phyloP scores from a whole-genome alignment of 805 yeast genomes.

The Sungouiozyma intestinalis region DNA sequence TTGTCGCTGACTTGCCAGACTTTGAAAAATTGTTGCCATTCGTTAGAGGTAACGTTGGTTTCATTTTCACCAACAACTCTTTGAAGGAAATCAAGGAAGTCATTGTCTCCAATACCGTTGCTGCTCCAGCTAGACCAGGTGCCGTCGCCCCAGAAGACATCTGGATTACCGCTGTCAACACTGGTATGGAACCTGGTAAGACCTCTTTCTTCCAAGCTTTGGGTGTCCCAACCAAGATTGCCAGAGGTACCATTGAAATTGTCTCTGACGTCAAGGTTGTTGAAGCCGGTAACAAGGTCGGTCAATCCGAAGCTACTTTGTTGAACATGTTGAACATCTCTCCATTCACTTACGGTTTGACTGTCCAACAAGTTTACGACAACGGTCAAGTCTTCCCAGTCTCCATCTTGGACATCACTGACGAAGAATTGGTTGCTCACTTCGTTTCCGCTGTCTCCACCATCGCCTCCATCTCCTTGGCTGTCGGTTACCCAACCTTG shows the following conservation, averaged over 20 bases:
- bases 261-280: constrained; percentile 95
- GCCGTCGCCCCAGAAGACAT: constrained; percentile 98
- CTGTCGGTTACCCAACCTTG: constrained; percentile 98
- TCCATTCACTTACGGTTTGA: constrained; percentile 98
- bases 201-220: constrained; percentile 99
- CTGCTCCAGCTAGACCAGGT: constrained; percentile 99
- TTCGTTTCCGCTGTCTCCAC: constrained; percentile 84
- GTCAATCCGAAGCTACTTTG: constrained; percentile 98
- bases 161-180: constrained; percentile 98
- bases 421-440: constrained; percentile 88
- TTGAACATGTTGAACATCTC: constrained; percentile 99
- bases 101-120: constrained; percentile 86
- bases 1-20: constrained; percentile 89
- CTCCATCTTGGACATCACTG: constrained; percentile 94
- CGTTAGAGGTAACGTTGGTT: constrained; percentile 98
- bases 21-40: constrained; percentile 89
- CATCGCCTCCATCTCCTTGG: constrained; percentile 94
- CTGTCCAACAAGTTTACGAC: constrained; percentile 95
- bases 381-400: constrained; percentile 98
- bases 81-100: constrained; percentile 86
- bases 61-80: constrained; percentile 96
- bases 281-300: constrained; percentile 76
- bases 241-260: constrained; percentile 99
- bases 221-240: constrained; percentile 99
- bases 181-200: constrained; percentile 99